These are phyloP conservation scores for Podospora pseudocomata DNA, from an alignment of 495 filamentous ascomycete genomes.

Conservation along the genomic window DNA sequence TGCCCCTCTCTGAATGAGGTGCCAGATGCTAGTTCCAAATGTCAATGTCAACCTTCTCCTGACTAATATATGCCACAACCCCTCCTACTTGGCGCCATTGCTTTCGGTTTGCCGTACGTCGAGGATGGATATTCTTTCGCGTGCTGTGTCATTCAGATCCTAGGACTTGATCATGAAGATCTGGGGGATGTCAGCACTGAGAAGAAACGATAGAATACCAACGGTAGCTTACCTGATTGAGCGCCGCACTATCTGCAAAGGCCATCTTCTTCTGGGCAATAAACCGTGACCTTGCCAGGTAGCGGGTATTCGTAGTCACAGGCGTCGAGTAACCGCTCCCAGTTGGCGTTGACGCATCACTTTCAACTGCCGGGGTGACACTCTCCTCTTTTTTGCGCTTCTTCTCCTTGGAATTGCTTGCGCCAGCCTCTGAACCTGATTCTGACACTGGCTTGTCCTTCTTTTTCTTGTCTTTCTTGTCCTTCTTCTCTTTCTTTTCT, in stretches of 20 bases:
- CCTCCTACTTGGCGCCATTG: background rate
- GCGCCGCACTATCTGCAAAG: constrained; percentile 62
- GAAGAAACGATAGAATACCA: background rate
- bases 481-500: constrained; percentile 45
- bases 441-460: constrained; percentile 42
- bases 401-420: constrained; percentile 24
- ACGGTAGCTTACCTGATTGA: constrained; percentile 63
- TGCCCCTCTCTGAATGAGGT: too few relatives aligned
- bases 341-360: constrained; percentile 27
- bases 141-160: background rate
- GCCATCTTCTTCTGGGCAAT: constrained; percentile 78
- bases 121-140: background rate
- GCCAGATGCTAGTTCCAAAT: too few relatives aligned
- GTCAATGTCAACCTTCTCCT: too few relatives aligned
- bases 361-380: constrained; percentile 11
- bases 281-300: constrained; percentile 63
- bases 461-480: constrained; percentile 43
- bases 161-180: constrained; percentile 70
- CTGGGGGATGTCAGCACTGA: constrained; percentile 46
- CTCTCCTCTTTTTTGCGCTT: constrained; percentile 28
- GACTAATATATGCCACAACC: background rate
- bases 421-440: constrained; percentile 22
- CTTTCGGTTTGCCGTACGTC: too few relatives aligned
- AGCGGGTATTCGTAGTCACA: constrained; percentile 49
- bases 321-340: constrained; percentile 37